Conservation (phyloP, 345 rosid species). For the Corchorus olitorius region DNA sequence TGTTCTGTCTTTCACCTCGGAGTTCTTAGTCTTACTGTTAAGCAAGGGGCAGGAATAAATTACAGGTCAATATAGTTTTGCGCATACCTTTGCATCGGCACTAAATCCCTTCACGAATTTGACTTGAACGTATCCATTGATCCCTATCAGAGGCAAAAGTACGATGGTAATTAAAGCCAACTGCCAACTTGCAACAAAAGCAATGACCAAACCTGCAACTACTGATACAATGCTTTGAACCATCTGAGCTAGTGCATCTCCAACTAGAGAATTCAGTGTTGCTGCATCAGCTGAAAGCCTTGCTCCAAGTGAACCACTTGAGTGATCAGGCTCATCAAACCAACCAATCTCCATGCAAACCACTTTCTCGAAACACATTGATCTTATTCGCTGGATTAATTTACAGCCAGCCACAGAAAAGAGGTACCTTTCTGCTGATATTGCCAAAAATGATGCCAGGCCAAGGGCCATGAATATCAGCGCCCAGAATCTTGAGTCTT, state of each 20-base stretch:
- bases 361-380: slow-evolving; percentile 65
- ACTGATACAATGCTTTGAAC: slow-evolving; percentile 64
- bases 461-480: slow-evolving; percentile 60
- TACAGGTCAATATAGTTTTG: background rate
- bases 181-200: slow-evolving; percentile 69
- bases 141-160: slow-evolving; percentile 62
- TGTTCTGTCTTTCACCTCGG: background rate
- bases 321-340: slow-evolving; percentile 74
- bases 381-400: slow-evolving; percentile 56
- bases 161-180: slow-evolving; percentile 56
- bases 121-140: slow-evolving; percentile 51
- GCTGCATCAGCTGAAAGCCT: slow-evolving; percentile 85
- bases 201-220: slow-evolving; percentile 57
- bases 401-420: slow-evolving; percentile 70
- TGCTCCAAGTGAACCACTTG: slow-evolving; percentile 78
- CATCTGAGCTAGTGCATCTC: slow-evolving; percentile 56
- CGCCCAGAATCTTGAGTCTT: slow-evolving; percentile 65
- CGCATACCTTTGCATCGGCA: slow-evolving; percentile 69
- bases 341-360: slow-evolving; percentile 72
- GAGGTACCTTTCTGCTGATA: slow-evolving; percentile 52
- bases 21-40: background rate
- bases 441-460: slow-evolving; percentile 39
- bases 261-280: slow-evolving; percentile 57
- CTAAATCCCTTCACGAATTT: slow-evolving; percentile 76
- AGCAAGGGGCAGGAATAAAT: background rate